Conservation (phyloP, 225 moss, liverwort and hornwort genomes). For the Polytrichum commune region DNA sequence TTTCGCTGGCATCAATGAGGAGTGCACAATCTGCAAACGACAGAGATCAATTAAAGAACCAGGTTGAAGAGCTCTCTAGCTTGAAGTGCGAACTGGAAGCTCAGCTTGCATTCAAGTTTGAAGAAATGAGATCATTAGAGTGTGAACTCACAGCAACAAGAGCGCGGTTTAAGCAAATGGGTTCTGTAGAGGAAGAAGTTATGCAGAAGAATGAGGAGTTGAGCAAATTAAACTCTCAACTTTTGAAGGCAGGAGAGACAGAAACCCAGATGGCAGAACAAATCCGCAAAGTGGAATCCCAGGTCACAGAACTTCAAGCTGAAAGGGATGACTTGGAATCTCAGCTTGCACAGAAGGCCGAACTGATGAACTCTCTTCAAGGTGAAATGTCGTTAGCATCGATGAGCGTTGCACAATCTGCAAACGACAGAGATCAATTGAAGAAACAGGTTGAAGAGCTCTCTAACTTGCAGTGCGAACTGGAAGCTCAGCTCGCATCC, state of each 20-base stretch:
- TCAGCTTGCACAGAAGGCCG: slow-evolving; percentile 17
- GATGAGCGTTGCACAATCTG: slow-evolving; percentile 7
- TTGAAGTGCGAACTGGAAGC: slow-evolving; percentile 15
- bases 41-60: background rate
- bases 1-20: slow-evolving; percentile 1
- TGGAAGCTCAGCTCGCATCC: slow-evolving; percentile 22
- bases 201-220: slow-evolving; percentile 6
- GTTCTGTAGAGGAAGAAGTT: slow-evolving; percentile 13
- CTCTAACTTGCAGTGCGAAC: slow-evolving; percentile 4
- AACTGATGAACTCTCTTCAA: slow-evolving; percentile 10
- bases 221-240: slow-evolving; percentile 7
- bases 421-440: slow-evolving; percentile 1
- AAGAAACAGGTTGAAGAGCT: background rate
- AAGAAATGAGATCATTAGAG: slow-evolving; percentile 13
- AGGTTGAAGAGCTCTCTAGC: slow-evolving; percentile 5
- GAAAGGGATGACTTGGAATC: slow-evolving; percentile 15
- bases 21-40: slow-evolving; percentile 4
- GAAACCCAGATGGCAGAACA: slow-evolving; percentile 13
- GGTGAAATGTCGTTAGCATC: slow-evolving; percentile 7
- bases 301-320: slow-evolving; percentile 11
- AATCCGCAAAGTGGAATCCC: slow-evolving; percentile 11
- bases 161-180: background rate
- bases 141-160: slow-evolving; percentile 21
- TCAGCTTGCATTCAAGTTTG: slow-evolving; percentile 21
- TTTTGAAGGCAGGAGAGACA: slow-evolving; percentile 8